phyloP scores from a whole-genome alignment of 169 alveolate species.

The Babesia sp. region DNA sequence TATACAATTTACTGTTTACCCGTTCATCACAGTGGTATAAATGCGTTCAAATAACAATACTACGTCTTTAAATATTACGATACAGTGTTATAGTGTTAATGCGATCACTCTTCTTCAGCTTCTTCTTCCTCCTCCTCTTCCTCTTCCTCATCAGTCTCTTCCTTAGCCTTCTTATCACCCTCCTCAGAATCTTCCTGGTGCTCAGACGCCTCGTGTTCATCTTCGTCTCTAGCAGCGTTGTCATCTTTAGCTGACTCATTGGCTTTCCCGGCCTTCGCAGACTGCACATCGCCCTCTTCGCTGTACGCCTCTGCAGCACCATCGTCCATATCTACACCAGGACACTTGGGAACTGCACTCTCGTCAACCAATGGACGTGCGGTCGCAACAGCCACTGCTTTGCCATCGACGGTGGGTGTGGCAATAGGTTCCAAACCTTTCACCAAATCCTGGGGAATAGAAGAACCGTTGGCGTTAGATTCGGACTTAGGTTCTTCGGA shows the following conservation, averaged over 20 bases:
- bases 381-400: conserved; percentile 39
- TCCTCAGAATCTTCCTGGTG: conserved; percentile 11
- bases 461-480: not conserved
- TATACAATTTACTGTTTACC: too few relatives aligned
- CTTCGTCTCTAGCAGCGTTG: conserved; percentile 28
- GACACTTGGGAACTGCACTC: conserved; percentile 38
- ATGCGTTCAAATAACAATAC: too few relatives aligned
- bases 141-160: conserved; percentile 14
- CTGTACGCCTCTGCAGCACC: conserved; percentile 44
- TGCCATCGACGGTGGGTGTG: conserved; percentile 50
- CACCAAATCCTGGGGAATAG: conserved; percentile 1
- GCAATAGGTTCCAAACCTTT: conserved; percentile 54
- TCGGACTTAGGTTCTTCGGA: not conserved
- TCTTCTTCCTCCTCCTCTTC: conserved; percentile 39
- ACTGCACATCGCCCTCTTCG: conserved; percentile 19
- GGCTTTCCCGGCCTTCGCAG: not conserved
- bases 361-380: conserved; percentile 45
- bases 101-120: conserved; percentile 18
- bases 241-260: conserved; percentile 22
- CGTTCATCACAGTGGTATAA: too few relatives aligned
- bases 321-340: conserved; percentile 37
- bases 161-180: conserved; percentile 8
- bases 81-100: too few relatives aligned
- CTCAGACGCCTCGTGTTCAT: conserved; percentile 19
- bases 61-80: too few relatives aligned